phyloP scores from a whole-genome alignment of 2,329 filamentous ascomycete genomes.

The Ophiostoma triangulosporum region DNA sequence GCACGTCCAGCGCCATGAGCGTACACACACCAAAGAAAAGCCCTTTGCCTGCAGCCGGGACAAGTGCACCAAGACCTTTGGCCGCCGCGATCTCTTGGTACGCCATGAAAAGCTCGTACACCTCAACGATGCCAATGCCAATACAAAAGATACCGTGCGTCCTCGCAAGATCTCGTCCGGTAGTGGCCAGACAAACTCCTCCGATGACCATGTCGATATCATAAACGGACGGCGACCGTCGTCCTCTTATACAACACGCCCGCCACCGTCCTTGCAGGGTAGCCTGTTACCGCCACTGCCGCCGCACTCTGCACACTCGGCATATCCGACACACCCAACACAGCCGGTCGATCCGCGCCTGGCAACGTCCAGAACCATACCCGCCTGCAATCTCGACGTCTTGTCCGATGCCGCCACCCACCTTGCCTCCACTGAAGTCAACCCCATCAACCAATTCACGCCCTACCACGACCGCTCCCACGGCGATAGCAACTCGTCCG shows the following conservation, averaged over 20 bases:
- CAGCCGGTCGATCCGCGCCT: slow-evolving; percentile 31
- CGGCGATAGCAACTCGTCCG: neutral
- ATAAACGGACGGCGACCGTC: slow-evolving; percentile 22
- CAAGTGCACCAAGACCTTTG: slow-evolving; percentile 49
- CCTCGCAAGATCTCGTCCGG: slow-evolving; percentile 39
- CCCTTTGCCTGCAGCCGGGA: slow-evolving; percentile 47
- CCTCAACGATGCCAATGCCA: slow-evolving; percentile 42
- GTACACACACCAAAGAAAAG: slow-evolving; percentile 53
- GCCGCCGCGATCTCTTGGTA: slow-evolving; percentile 48
- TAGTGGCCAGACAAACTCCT: slow-evolving; percentile 27
- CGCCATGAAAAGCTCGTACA: slow-evolving; percentile 53
- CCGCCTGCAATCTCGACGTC: slow-evolving; percentile 43
- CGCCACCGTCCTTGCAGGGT: neutral
- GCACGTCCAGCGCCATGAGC: slow-evolving; percentile 50
- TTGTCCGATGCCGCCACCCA: slow-evolving; percentile 45
- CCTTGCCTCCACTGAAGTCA: slow-evolving; percentile 37
- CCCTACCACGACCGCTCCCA: slow-evolving; percentile 32
- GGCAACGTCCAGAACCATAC: slow-evolving; percentile 23
- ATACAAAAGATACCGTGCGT: slow-evolving; percentile 38
- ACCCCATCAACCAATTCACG: slow-evolving; percentile 35
- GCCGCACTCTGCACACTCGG: neutral
- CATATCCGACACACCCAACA: neutral
- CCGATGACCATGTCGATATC: slow-evolving; percentile 34
- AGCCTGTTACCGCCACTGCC: neutral
- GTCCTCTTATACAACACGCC: slow-evolving; percentile 14